Evolutionary conservation across 2,329 filamentous ascomycete species (phyloP).

Genomic region (Fusarium palustre): DNA sequence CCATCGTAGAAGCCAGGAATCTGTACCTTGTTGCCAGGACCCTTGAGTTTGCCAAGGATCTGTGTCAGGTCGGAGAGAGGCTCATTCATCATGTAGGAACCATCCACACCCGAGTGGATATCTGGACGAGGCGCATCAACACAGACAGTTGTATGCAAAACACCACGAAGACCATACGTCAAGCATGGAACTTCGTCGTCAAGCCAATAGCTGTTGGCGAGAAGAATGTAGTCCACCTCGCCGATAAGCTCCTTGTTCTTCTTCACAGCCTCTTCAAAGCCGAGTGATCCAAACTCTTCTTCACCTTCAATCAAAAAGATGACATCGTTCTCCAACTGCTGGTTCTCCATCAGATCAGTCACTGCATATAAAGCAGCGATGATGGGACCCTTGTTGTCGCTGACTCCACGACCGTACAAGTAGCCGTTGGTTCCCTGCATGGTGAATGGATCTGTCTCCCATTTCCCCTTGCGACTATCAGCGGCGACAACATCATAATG

Average conservation of each 20-base stretch:
- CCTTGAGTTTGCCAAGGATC: slow-evolving; percentile 84
- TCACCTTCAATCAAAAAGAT: slow-evolving; percentile 97
- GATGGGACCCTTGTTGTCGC: slow-evolving; percentile 97
- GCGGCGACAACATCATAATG: slow-evolving; percentile 98
- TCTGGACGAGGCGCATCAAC: slow-evolving; percentile 89
- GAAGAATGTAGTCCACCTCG: slow-evolving; percentile 89
- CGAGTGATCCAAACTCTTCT: slow-evolving; percentile 92
- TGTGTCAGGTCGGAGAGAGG: slow-evolving; percentile 91
- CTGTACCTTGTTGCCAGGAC: slow-evolving; percentile 80
- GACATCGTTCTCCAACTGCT: slow-evolving; percentile 86
- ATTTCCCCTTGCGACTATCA: slow-evolving; percentile 83
- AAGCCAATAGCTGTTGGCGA: slow-evolving; percentile 99
- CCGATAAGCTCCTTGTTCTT: slow-evolving; percentile 87
- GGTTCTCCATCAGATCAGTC: slow-evolving; percentile 86
- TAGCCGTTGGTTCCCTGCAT: slow-evolving; percentile 91
- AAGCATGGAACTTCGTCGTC: slow-evolving; percentile 95
- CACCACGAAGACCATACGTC: slow-evolving; percentile 92
- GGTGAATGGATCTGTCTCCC: slow-evolving; percentile 90
- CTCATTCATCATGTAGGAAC: slow-evolving; percentile 89
- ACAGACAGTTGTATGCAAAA: slow-evolving; percentile 91
- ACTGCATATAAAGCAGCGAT: slow-evolving; percentile 94
- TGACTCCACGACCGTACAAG: slow-evolving; percentile 94
- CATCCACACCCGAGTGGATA: slow-evolving; percentile 96
- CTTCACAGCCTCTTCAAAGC: slow-evolving; percentile 85
- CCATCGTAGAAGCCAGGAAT: slow-evolving; percentile 91